phyloP scores from a whole-genome alignment of 345 rosid species.

The Corchorus capsularis region DNA sequence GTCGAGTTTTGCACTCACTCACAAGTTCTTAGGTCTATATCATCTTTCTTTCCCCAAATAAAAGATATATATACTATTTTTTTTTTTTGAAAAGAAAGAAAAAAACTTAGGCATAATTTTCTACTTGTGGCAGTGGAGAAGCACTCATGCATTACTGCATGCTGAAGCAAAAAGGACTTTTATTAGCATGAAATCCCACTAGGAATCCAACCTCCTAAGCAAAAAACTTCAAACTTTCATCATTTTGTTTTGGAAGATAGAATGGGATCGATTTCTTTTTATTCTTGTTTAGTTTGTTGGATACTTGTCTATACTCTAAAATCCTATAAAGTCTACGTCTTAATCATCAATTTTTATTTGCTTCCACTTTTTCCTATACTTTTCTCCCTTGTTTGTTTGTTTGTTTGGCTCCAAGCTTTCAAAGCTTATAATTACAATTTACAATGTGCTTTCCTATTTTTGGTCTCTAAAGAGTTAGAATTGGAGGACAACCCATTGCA shows the following conservation, averaged over 20 bases:
- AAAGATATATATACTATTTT: not conserved
- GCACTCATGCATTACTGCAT: constrained; percentile 19
- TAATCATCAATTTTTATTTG: constrained; percentile 35
- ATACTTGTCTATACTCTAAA: constrained; percentile 38
- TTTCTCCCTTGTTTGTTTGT: not conserved
- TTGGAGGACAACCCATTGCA: constrained; percentile 37
- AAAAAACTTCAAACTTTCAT: constrained; percentile 44
- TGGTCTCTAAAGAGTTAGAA: constrained; percentile 17
- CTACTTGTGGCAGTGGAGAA: not conserved
- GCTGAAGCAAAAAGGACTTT: constrained; percentile 26
- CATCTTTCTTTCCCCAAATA: too few species aligned
- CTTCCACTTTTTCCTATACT: not conserved
- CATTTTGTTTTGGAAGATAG: constrained; percentile 53
- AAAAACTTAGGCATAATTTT: not conserved
- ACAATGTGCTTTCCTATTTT: constrained; percentile 22
- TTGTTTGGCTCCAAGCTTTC: constrained; percentile 36
- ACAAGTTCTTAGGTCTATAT: not conserved
- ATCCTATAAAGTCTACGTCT: constrained; percentile 35
- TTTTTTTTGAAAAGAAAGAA: not conserved
- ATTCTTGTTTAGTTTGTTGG: constrained; percentile 31
- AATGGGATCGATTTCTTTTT: constrained; percentile 32
- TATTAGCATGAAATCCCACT: constrained; percentile 26
- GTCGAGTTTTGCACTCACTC: too few species aligned
- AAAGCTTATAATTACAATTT: constrained; percentile 46
- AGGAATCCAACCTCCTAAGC: constrained; percentile 39